Percentiles rank a stretch among this genome's conserved stretches.
These are phyloP conservation scores for Auricularia cornea DNA, from an alignment of 768 basidiomycete species.

Conservation along the genomic window DNA sequence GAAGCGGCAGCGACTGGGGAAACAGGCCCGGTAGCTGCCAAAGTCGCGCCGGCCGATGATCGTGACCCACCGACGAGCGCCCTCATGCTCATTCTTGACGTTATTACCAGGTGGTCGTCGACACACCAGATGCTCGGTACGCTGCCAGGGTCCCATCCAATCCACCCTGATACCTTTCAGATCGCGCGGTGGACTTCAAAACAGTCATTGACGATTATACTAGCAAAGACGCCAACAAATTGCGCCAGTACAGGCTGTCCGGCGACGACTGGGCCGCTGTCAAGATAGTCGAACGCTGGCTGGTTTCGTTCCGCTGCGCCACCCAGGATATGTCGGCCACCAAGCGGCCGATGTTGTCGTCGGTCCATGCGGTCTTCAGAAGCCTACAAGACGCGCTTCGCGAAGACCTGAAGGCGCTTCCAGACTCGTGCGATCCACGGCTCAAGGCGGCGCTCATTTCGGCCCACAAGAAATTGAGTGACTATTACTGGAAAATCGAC, in stretches of 20 bases:
- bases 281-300: conserved; percentile 17
- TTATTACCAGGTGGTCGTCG: conserved; percentile 2
- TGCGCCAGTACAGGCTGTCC: conserved; percentile 12
- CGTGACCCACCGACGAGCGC: neutral
- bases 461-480: conserved; percentile 26
- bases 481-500: conserved; percentile 26
- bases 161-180: conserved; percentile 8
- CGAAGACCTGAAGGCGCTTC: conserved; percentile 15
- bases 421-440: conserved; percentile 7
- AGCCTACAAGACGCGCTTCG: conserved; percentile 26
- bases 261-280: conserved; percentile 23
- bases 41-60: no score
- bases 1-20: neutral
- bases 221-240: conserved; percentile 9
- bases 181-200: conserved; percentile 17
- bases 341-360: conserved; percentile 24
- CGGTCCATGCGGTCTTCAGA: conserved; percentile 24
- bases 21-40: no score
- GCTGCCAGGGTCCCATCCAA: neutral
- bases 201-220: conserved; percentile 12
- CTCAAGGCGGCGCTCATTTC: conserved; percentile 17
- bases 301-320: conserved; percentile 21
- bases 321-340: conserved; percentile 28
- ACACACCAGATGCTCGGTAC: conserved; percentile 5
- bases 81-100: conserved; percentile 6